Evolutionary conservation across 495 filamentous ascomycete species (phyloP).

Genomic region (Parachaetomium inaequale): DNA sequence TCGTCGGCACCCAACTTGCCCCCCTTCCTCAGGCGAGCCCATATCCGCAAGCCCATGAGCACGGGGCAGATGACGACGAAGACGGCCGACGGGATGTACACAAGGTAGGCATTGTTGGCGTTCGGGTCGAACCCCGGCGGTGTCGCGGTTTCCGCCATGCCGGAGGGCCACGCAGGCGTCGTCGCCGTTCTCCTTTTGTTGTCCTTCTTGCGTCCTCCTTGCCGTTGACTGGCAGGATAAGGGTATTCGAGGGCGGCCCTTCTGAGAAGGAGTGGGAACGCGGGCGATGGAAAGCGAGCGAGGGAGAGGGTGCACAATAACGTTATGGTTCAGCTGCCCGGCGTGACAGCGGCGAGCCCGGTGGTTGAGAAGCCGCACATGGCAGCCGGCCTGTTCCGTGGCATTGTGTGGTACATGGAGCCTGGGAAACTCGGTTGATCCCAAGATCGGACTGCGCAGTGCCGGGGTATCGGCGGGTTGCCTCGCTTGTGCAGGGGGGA

Average conservation of each 20-base stretch:
- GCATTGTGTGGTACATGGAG: neutral
- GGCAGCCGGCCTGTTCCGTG: neutral
- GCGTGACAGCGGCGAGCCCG: neutral
- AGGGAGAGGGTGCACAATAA: neutral
- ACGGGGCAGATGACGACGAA: conserved; percentile 7
- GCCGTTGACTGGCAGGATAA: neutral
- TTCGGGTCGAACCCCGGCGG: conserved; percentile 1
- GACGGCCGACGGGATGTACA: neutral
- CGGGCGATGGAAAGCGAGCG: too few relatives aligned
- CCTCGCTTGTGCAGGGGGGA: neutral
- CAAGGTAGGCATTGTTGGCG: conserved; percentile 5
- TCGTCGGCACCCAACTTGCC: conserved; percentile 6
- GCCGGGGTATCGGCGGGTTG: neutral
- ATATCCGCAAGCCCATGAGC: conserved; percentile 6
- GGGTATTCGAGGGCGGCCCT: neutral
- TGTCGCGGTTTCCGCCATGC: neutral
- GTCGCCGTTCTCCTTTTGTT: too few relatives aligned
- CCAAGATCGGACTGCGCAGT: neutral
- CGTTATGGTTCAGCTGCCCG: neutral
- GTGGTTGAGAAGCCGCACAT: neutral
- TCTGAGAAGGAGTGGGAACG: neutral
- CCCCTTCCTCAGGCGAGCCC: conserved; percentile 4
- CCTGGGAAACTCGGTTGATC: neutral
- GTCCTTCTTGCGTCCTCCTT: neutral
- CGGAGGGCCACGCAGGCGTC: neutral